Evolutionary conservation across 2,329 filamentous ascomycete species (phyloP).

Genomic region (Tympanopsis confertula): DNA sequence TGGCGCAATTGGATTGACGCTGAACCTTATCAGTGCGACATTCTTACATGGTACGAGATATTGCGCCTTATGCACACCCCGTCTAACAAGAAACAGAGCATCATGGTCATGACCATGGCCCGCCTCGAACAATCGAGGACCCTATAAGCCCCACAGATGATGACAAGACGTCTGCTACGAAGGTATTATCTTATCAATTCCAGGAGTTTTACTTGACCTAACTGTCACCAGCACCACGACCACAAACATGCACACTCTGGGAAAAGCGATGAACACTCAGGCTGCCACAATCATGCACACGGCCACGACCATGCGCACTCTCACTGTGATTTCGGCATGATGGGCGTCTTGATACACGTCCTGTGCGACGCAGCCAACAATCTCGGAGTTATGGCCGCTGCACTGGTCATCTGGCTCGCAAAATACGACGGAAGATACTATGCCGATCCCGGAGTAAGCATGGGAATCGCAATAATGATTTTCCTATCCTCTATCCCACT

Average conservation of each 20-base stretch:
- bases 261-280: neutral
- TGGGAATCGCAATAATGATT: constrained; percentile 66
- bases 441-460: constrained; percentile 57
- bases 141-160: neutral
- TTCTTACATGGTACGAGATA: constrained; percentile 48
- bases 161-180: too few species aligned
- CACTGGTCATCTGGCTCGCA: constrained; percentile 57
- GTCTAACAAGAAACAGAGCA: constrained; percentile 9
- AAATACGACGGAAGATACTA: constrained; percentile 50
- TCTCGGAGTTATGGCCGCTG: constrained; percentile 60
- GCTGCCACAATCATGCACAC: neutral
- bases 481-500: constrained; percentile 51
- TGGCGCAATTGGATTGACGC: constrained; percentile 50
- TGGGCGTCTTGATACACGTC: constrained; percentile 61
- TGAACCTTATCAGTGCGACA: constrained; percentile 56
- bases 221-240: too few species aligned
- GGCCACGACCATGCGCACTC: constrained; percentile 11
- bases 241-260: constrained; percentile 13
- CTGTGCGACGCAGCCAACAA: constrained; percentile 67
- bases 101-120: constrained; percentile 27
- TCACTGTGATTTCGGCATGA: constrained; percentile 53
- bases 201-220: too few species aligned
- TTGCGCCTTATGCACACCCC: constrained; percentile 3
- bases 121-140: neutral
- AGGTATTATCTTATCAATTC: too few species aligned